These are phyloP conservation scores for Ophiognomonia clavigignenti-juglandacearum DNA, from an alignment of 2,329 filamentous ascomycete genomes.

Conservation along the genomic window DNA sequence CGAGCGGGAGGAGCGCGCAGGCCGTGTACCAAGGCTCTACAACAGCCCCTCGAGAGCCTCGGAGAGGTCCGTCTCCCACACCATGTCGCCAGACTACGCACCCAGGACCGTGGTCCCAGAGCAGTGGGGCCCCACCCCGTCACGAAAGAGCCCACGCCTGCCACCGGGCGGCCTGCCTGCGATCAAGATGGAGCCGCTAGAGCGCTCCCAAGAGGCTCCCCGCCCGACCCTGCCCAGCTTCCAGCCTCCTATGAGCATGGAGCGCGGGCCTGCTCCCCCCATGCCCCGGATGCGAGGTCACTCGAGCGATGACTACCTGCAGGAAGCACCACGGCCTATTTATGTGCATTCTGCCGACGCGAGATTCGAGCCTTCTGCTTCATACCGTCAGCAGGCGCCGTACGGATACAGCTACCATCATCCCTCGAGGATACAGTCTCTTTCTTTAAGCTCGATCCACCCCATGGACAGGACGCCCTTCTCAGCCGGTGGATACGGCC, in stretches of 20 bases:
- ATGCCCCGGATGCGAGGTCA: constrained; percentile 28
- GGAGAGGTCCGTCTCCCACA: constrained; percentile 24
- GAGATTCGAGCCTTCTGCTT: constrained; percentile 26
- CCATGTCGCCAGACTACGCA: constrained; percentile 31
- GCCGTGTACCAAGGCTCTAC: constrained; percentile 44
- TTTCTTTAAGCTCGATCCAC: constrained; percentile 39
- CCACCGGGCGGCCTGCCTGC: constrained; percentile 26
- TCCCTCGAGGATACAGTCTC: constrained; percentile 38
- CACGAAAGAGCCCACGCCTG: constrained; percentile 30
- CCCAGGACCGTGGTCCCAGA: constrained; percentile 25
- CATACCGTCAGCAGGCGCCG: constrained; percentile 27
- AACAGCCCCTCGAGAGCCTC: constrained; percentile 27
- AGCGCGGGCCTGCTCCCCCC: constrained; percentile 24
- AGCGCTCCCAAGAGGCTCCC: constrained; percentile 30
- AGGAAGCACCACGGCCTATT: constrained; percentile 23
- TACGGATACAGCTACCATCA: constrained; percentile 39
- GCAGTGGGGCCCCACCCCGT: constrained; percentile 30
- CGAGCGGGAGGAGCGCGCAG: constrained; percentile 35
- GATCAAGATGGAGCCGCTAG: constrained; percentile 28
- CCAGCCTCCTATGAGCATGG: constrained; percentile 31
- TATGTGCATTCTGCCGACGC: constrained; percentile 23
- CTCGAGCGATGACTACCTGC: constrained; percentile 31
- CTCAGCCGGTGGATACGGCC: constrained; percentile 34
- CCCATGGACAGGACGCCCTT: constrained; percentile 40
- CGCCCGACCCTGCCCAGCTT: constrained; percentile 37